phyloP scores from a whole-genome alignment of 1,284 basidiomycete species.

The Apiotrichum brassicae region DNA sequence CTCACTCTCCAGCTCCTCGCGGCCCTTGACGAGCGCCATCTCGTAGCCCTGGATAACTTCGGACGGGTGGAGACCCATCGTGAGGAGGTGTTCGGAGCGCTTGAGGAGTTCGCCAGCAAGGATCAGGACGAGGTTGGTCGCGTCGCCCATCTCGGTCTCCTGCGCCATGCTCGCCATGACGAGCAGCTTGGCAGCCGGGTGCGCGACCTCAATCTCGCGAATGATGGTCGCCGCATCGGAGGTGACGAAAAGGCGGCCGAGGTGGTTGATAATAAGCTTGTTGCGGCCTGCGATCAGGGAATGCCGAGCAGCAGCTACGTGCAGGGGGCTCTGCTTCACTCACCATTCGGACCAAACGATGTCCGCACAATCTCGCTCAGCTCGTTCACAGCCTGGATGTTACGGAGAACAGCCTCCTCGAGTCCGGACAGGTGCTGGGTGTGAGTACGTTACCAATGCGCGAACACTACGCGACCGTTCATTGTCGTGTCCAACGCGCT shows the following conservation, averaged over 20 bases:
- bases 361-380: constrained; percentile 93
- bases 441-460: constrained; percentile 1
- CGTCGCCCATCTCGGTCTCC: constrained; percentile 97
- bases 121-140: constrained; percentile 92
- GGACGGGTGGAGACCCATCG: constrained; percentile 95
- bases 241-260: constrained; percentile 92
- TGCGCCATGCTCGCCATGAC: constrained; percentile 98
- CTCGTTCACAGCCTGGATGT: constrained; percentile 92
- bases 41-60: constrained; percentile 94
- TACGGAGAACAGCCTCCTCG: constrained; percentile 87
- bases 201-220: constrained; percentile 94
- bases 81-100: constrained; percentile 83
- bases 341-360: constrained; percentile 92
- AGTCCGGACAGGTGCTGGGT: constrained; percentile 74
- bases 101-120: constrained; percentile 93
- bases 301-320: not conserved
- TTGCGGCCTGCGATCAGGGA: constrained; percentile 62
- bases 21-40: constrained; percentile 77
- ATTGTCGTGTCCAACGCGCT: not conserved
- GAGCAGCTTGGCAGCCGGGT: constrained; percentile 93
- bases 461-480: too few species aligned
- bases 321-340: constrained; percentile 31
- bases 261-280: constrained; percentile 93
- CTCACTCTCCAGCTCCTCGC: constrained; percentile 85
- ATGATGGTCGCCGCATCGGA: constrained; percentile 99